phyloP scores from a whole-genome alignment of 176 grass and related monocot genomes.

The Aegilops umbellulata region DNA sequence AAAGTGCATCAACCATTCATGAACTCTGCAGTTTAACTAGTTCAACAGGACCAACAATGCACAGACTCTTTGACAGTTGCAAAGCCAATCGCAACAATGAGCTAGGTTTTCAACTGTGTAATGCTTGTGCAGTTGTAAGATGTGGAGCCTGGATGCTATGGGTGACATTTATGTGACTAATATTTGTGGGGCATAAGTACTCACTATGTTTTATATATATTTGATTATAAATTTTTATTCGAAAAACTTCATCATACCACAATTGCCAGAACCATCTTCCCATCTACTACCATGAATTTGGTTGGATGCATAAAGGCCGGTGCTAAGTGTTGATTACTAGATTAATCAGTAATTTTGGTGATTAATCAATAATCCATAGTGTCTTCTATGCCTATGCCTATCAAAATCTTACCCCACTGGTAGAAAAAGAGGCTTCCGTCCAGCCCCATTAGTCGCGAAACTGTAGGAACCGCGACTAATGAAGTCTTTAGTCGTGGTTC shows the following conservation, averaged over 20 bases:
- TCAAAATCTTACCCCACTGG: neutral
- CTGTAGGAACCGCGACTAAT: no score
- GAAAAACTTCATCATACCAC: neutral
- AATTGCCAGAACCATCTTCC: neutral
- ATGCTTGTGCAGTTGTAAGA: neutral
- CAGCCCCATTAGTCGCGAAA: no score
- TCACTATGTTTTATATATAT: neutral
- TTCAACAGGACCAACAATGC: no score
- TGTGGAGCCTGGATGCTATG: neutral
- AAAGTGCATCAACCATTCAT: no score
- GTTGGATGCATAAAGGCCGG: no score
- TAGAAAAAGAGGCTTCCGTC: no score
- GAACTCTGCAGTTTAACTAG: no score
- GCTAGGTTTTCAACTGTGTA: neutral
- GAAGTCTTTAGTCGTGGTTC: no score
- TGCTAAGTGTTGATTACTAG: no score
- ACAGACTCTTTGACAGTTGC: no score
- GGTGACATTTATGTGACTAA: neutral
- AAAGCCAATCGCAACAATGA: no score
- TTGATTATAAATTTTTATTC: neutral
- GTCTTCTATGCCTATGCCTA: neutral
- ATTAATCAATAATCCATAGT: neutral
- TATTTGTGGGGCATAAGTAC: no score
- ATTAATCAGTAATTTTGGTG: neutral
- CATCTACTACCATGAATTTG: neutral